phyloP scores from a whole-genome alignment of 495 filamentous ascomycete species.

The Tuber indicum region DNA sequence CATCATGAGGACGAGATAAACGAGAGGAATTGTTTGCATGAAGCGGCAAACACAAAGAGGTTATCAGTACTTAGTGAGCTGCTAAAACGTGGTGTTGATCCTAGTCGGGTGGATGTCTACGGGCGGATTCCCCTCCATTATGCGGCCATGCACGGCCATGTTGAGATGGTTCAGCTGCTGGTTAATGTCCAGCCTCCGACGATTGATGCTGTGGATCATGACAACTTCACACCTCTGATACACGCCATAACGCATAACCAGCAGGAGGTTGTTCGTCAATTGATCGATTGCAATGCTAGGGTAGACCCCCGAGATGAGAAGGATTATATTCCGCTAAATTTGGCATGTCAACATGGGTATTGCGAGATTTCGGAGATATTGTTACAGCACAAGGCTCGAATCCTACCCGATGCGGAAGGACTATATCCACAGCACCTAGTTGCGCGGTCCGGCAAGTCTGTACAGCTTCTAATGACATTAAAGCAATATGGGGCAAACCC shows the following conservation, averaged over 20 bases:
- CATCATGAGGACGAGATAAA: conserved; percentile 94
- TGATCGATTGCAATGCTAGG: conserved; percentile 65
- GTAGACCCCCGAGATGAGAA: conserved; percentile 74
- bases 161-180: conserved; percentile 73
- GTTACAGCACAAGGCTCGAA: conserved; percentile 64
- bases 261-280: conserved; percentile 64
- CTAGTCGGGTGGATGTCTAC: conserved; percentile 80
- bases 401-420: conserved; percentile 90
- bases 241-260: conserved; percentile 86
- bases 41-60: conserved; percentile 85
- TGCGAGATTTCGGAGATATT: conserved; percentile 74
- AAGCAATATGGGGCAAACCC: conserved; percentile 85
- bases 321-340: conserved; percentile 88
- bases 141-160: conserved; percentile 85
- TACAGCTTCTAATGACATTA: conserved; percentile 68
- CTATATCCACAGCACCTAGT: conserved; percentile 97
- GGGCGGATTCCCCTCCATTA: conserved; percentile 92
- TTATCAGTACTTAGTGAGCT: conserved; percentile 67
- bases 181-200: conserved; percentile 55
- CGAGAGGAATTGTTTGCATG: conserved; percentile 89
- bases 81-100: conserved; percentile 62
- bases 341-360: conserved; percentile 89
- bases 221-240: conserved; percentile 94
- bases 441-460: conserved; percentile 76
- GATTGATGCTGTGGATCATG: conserved; percentile 81